Evolutionary conservation across 2,329 filamentous ascomycete species (phyloP).

Genomic region (Talaromyces atroroseus): DNA sequence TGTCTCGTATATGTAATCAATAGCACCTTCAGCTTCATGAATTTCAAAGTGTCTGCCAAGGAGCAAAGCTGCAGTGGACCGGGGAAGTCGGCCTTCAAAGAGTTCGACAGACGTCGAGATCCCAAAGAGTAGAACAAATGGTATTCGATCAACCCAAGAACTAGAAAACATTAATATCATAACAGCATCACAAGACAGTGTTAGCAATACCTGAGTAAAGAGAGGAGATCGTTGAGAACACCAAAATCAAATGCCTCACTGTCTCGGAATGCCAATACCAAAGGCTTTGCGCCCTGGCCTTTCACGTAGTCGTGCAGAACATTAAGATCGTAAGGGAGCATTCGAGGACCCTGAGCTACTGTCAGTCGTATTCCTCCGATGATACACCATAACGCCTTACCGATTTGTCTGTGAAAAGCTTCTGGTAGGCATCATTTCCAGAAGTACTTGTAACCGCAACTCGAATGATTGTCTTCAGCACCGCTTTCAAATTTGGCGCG

Average conservation of each 20-base stretch:
- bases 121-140: slow-evolving; percentile 55
- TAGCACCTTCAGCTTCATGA: slow-evolving; percentile 43
- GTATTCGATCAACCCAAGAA: slow-evolving; percentile 57
- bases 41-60: slow-evolving; percentile 52
- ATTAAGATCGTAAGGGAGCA: slow-evolving; percentile 43
- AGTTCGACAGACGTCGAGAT: slow-evolving; percentile 59
- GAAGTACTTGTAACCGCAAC: slow-evolving; percentile 34
- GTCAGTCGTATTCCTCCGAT: not conserved
- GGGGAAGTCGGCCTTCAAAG: slow-evolving; percentile 54
- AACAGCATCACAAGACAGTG: not conserved
- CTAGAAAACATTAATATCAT: slow-evolving; percentile 27
- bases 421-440: slow-evolving; percentile 35
- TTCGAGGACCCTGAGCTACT: slow-evolving; percentile 30
- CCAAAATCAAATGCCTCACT: slow-evolving; percentile 44
- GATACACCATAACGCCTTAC: slow-evolving; percentile 17
- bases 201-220: slow-evolving; percentile 41
- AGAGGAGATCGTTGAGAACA: slow-evolving; percentile 42
- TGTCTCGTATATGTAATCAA: slow-evolving; percentile 37
- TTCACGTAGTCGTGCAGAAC: slow-evolving; percentile 39
- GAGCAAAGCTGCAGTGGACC: slow-evolving; percentile 48
- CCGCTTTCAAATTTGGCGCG: slow-evolving; percentile 41
- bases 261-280: slow-evolving; percentile 42
- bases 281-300: slow-evolving; percentile 30
- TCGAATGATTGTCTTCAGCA: slow-evolving; percentile 43
- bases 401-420: slow-evolving; percentile 33